Conservation (phyloP, 2,329 filamentous ascomycete genomes). For the Uncinocarpus reesii region DNA sequence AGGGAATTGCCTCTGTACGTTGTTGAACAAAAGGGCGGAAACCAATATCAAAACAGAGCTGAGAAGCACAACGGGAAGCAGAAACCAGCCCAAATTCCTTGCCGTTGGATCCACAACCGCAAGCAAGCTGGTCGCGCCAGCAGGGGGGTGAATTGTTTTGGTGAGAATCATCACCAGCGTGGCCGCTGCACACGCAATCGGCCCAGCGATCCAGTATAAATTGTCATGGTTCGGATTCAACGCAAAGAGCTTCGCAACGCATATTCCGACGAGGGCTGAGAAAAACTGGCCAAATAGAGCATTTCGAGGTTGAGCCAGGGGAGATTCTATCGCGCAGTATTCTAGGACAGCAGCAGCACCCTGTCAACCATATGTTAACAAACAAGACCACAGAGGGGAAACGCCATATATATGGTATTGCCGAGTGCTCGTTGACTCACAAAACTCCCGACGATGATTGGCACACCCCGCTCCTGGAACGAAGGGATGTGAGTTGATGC, state of each 20-base stretch:
- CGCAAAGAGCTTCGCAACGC: constrained; percentile 55
- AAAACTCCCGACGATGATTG: constrained; percentile 59
- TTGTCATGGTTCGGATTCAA: constrained; percentile 40
- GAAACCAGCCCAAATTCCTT: constrained; percentile 54
- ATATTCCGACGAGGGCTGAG: constrained; percentile 50
- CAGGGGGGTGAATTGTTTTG: constrained; percentile 63
- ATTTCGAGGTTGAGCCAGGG: constrained; percentile 63
- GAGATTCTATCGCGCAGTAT: constrained; percentile 61
- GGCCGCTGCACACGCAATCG: constrained; percentile 54
- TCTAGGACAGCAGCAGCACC: constrained; percentile 67
- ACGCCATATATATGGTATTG: neutral
- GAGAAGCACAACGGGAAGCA: constrained; percentile 54
- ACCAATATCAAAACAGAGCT: constrained; percentile 51
- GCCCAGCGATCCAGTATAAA: constrained; percentile 54
- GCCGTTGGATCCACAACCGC: constrained; percentile 51
- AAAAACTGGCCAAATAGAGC: constrained; percentile 57
- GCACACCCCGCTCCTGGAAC: constrained; percentile 45
- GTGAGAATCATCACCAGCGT: constrained; percentile 58
- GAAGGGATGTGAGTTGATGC: constrained; percentile 46
- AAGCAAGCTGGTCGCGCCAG: constrained; percentile 61
- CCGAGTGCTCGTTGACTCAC: constrained; percentile 40
- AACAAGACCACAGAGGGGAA: neutral
- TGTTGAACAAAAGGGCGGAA: constrained; percentile 57
- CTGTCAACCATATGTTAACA: constrained; percentile 32
- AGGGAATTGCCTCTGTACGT: constrained; percentile 57